Base-by-base conservation (phyloP, 2,329 filamentous ascomycete species). In the Thermomyces lanuginosus region DNA sequence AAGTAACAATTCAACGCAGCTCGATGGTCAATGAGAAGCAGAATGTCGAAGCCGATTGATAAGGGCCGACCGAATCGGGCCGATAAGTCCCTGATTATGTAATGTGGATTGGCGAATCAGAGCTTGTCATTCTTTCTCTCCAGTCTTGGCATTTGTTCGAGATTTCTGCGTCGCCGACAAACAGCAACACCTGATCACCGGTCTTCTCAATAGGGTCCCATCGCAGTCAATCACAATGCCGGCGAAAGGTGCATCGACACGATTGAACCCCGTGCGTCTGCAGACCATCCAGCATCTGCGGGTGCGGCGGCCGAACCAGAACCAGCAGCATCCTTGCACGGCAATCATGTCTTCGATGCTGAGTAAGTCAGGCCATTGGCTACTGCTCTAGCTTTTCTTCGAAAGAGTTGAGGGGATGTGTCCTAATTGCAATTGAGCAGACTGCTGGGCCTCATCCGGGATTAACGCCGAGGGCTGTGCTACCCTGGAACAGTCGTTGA, bases 321-420 rank as follows among this genome's bases (percentile, higher is more conserved):
- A 66, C 36, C 63, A 72, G 42, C 53, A 56, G 35, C 76, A 76
- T 46, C 68, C 73, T 28, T 80, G 75, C 44, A 48, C 75, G 26
- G 63, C 64, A 9, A 58, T 73, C 22, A 78, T 80, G 75, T 64
- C 63, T 26, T 66, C 69, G 27, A 68, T 77, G 41, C 51, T 77
- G 42, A 71, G 72, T 77, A 65, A n/a, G n/a, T n/a, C n/a, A n/a
- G n/a, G n/a, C n/a, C n/a, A n/a, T n/a, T n/a, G n/a, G n/a, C n/a
- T n/a, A n/a, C n/a, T 27, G 61, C 49, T 6, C 4, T 3, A 14
- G 12, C n/a, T 12, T 26, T 11, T 6, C 7, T 21, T 11, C 19
- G 4, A 12, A 24, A 19, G 6, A 24, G 20, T 31, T 27, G 29
- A 16, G 23, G 16, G 11, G 6, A 6, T 30, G n/a, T n/a, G n/a